These are phyloP conservation scores for Aureobasidium sp. DNA, from an alignment of 2,329 filamentous ascomycete genomes.

Conservation along the genomic window DNA sequence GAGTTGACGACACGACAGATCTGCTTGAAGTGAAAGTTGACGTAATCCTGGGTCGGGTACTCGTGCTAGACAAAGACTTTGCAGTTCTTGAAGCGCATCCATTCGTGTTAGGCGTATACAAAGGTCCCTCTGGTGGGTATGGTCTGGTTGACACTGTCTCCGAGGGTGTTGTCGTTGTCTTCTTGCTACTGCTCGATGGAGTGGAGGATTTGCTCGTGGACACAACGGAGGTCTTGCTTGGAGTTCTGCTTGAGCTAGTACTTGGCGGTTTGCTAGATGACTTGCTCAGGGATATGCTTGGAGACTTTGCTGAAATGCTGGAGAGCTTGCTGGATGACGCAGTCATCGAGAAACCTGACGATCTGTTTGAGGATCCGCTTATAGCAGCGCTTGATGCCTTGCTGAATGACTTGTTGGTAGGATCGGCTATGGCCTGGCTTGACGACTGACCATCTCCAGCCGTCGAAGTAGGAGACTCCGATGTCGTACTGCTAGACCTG, in stretches of 20 bases:
- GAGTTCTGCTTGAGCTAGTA: background rate
- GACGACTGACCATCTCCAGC: too few relatives aligned
- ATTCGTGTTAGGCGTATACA: slow-evolving; percentile 5
- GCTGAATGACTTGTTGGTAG: background rate
- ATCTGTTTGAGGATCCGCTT: background rate
- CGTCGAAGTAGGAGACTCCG: background rate
- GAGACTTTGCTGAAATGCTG: background rate
- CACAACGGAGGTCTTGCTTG: background rate
- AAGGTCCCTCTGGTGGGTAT: background rate
- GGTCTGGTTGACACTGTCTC: background rate
- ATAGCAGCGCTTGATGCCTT: background rate
- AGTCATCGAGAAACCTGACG: background rate
- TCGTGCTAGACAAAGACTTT: background rate
- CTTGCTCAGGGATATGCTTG: background rate
- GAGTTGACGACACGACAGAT: too few relatives aligned
- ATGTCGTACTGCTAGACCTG: background rate
- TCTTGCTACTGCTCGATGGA: background rate
- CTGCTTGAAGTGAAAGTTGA: background rate
- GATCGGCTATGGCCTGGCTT: background rate
- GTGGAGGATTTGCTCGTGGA: background rate
- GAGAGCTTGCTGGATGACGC: background rate
- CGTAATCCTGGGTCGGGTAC: background rate
- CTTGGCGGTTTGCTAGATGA: background rate
- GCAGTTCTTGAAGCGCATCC: background rate
- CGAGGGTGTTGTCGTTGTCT: background rate